A percentile compares a stretch with the other conserved stretches of the same genome.
Evolutionary conservation across 257 asterid genomes (phyloP).

Genomic region (Sherardia arvensis): DNA sequence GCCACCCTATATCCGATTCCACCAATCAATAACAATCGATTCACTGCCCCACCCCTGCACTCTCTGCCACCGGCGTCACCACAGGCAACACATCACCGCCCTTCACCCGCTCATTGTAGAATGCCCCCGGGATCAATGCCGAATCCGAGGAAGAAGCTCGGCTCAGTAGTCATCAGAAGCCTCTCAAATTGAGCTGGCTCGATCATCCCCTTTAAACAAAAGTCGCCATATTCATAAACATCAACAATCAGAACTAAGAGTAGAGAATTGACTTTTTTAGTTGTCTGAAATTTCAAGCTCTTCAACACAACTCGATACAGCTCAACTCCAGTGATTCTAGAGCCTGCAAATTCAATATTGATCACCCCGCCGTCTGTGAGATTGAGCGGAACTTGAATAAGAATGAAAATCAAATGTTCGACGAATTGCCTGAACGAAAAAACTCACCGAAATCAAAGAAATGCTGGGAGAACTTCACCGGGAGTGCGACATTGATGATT

Average conservation of each 20-base stretch:
- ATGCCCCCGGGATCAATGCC: too few relatives aligned
- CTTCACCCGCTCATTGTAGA: too few relatives aligned
- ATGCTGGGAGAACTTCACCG: conserved; percentile 7
- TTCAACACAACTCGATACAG: conserved; percentile 48
- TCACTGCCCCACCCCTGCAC: too few relatives aligned
- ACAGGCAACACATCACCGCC: too few relatives aligned
- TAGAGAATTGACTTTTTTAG: conserved; percentile 35
- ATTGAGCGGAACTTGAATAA: neutral
- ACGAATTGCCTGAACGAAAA: conserved; percentile 5
- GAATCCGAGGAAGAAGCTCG: conserved; percentile 46
- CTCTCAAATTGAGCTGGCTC: conserved; percentile 47
- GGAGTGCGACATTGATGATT: conserved; percentile 25
- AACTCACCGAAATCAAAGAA: conserved; percentile 30
- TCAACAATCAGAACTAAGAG: conserved; percentile 31
- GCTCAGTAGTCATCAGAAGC: conserved; percentile 38
- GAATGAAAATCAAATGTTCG: conserved; percentile 2
- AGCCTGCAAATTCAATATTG: conserved; percentile 38
- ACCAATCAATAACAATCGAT: too few relatives aligned
- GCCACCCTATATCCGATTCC: too few relatives aligned
- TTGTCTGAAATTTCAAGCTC: conserved; percentile 48
- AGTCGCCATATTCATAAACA: conserved; percentile 30
- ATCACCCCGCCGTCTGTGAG: conserved; percentile 49
- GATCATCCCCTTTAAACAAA: conserved; percentile 45
- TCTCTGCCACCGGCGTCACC: too few relatives aligned
- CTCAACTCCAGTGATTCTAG: conserved; percentile 40